These are phyloP conservation scores for Magnolia sinica DNA, from an alignment of 164 flowering plant species.

Conservation along the genomic window DNA sequence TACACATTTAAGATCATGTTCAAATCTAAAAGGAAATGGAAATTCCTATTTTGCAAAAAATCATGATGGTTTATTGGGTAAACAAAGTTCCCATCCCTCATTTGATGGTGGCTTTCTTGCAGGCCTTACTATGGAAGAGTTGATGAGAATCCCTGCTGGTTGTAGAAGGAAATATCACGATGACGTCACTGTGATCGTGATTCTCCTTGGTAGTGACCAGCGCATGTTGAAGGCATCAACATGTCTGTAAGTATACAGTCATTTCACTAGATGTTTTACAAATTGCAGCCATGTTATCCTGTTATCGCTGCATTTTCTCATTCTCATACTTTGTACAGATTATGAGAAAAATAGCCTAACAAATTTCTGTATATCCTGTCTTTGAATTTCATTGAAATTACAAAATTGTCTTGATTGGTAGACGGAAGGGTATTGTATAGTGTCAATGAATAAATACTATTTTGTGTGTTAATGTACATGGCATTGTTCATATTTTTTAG, in stretches of 20 bases:
- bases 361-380: not conserved
- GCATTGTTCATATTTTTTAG: no score
- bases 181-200: constrained; percentile 86
- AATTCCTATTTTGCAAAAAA: not conserved
- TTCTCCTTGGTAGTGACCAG: constrained; percentile 69
- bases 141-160: constrained; percentile 81
- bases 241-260: constrained; percentile 24
- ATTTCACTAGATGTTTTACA: not conserved
- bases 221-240: constrained; percentile 84
- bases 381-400: no score
- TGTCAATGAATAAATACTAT: no score
- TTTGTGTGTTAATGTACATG: no score
- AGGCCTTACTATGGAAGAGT: constrained; percentile 83
- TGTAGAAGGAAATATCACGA: constrained; percentile 87
- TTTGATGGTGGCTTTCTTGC: constrained; percentile 16
- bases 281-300: not conserved
- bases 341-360: not conserved
- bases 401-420: no score
- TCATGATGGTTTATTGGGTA: not conserved
- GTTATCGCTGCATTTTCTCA: not conserved
- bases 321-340: not conserved
- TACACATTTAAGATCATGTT: not conserved
- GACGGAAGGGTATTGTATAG: no score
- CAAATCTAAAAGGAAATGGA: no score
- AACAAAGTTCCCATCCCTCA: not conserved